These are phyloP conservation scores for Kodamaea suecica DNA, from an alignment of 1,139 yeast genomes.

Conservation along the genomic window DNA sequence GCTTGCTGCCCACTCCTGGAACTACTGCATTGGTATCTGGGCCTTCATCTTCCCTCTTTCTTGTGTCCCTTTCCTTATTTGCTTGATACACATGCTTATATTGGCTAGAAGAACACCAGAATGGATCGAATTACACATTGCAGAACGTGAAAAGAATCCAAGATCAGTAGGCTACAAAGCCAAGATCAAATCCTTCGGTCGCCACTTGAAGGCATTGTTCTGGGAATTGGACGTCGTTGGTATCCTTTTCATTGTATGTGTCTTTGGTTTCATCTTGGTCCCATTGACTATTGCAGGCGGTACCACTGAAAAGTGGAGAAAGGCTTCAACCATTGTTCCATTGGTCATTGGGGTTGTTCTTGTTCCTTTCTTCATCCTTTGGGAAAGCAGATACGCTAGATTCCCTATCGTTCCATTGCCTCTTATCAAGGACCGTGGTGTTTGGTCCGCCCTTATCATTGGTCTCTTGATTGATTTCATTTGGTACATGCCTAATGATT, in stretches of 20 bases:
- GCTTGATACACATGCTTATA: conserved; percentile 54
- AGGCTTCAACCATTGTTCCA: conserved; percentile 56
- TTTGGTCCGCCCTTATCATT: conserved; percentile 49
- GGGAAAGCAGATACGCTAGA: conserved; percentile 51
- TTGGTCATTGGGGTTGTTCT: conserved; percentile 59
- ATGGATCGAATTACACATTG: conserved; percentile 27
- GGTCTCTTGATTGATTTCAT: conserved; percentile 55
- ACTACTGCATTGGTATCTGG: conserved; percentile 78
- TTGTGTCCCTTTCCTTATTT: conserved; percentile 53
- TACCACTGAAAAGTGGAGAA: conserved; percentile 45
- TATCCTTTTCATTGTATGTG: conserved; percentile 44
- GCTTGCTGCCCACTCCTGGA: conserved; percentile 46
- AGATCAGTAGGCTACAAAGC: too few species aligned
- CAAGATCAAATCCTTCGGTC: conserved; percentile 4
- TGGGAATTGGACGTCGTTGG: conserved; percentile 60
- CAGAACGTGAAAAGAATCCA: conserved; percentile 15
- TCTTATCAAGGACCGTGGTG: conserved; percentile 62
- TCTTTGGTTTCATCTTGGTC: conserved; percentile 57
- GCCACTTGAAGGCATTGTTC: conserved; percentile 21
- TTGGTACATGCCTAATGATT: conserved; percentile 69
- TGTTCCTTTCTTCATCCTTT: conserved; percentile 50
- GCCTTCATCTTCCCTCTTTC: conserved; percentile 70
- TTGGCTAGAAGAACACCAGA: conserved; percentile 53
- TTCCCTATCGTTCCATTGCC: conserved; percentile 59
- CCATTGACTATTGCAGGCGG: conserved; percentile 60